A percentile compares a stretch with the other conserved stretches of the same genome.
phyloP scores from a whole-genome alignment of 2,329 filamentous ascomycete genomes.

The Arthroderma uncinatum region DNA sequence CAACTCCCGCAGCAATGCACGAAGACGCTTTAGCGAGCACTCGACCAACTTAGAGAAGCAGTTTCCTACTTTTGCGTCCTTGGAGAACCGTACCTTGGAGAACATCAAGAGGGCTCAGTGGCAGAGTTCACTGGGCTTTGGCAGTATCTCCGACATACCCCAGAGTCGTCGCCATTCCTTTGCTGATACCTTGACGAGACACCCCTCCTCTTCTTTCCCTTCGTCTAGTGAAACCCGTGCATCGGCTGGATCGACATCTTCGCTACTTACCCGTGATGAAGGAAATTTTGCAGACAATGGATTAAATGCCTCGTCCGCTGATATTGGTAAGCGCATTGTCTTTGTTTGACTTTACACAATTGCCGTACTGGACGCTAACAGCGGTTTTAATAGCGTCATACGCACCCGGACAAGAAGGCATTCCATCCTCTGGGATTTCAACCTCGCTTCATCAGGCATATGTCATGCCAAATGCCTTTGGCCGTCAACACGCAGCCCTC shows the following conservation, averaged over 20 bases:
- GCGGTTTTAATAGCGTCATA: conserved; percentile 29
- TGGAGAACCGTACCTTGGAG: conserved; percentile 37
- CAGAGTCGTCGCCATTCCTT: conserved; percentile 44
- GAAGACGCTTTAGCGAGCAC: conserved; percentile 37
- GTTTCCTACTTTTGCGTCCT: conserved; percentile 25
- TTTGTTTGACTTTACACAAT: background rate
- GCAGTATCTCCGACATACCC: conserved; percentile 34
- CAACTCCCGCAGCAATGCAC: conserved; percentile 27
- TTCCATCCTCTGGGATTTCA: conserved; percentile 27
- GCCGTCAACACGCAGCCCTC: conserved; percentile 28
- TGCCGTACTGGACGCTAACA: background rate
- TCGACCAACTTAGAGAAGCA: conserved; percentile 33
- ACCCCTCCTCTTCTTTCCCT: conserved; percentile 30
- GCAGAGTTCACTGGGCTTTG: conserved; percentile 42
- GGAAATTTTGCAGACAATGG: conserved; percentile 27
- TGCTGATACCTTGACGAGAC: conserved; percentile 40
- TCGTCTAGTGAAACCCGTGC: conserved; percentile 27
- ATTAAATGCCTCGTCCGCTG: conserved; percentile 28
- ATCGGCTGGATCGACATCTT: conserved; percentile 18
- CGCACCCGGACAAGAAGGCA: conserved; percentile 31
- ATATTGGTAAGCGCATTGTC: conserved; percentile 33
- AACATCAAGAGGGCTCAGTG: conserved; percentile 39
- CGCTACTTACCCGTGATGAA: conserved; percentile 29
- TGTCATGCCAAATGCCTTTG: conserved; percentile 28
- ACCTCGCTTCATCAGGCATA: conserved; percentile 32